Evolutionary conservation across 345 rosid genomes (phyloP).

Genomic region (Populus euphratica): DNA sequence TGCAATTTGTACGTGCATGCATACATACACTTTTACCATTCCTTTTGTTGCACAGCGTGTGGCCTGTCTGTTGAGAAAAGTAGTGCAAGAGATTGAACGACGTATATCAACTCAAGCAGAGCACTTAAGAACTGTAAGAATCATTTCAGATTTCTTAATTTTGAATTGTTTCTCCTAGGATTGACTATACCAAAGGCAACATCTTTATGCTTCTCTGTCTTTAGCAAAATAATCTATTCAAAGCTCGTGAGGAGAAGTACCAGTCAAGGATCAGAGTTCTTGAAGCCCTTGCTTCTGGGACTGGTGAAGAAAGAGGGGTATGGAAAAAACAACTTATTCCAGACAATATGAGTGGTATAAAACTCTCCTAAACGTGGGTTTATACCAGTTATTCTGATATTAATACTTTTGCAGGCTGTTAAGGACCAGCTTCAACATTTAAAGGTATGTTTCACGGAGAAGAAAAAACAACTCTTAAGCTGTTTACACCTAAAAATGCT

Average conservation of each 20-base stretch:
- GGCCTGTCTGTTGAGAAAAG: slow-evolving; percentile 74
- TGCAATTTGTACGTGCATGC: neutral
- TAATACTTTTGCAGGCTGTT: slow-evolving; percentile 36
- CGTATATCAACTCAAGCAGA: slow-evolving; percentile 98
- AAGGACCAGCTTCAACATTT: slow-evolving; percentile 47
- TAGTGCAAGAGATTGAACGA: slow-evolving; percentile 90
- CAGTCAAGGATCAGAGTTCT: slow-evolving; percentile 80
- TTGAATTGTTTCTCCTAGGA: neutral
- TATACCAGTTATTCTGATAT: neutral
- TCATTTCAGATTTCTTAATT: neutral
- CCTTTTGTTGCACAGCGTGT: slow-evolving; percentile 60
- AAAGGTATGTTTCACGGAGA: slow-evolving; percentile 39
- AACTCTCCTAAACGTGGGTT: neutral
- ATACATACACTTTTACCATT: neutral
- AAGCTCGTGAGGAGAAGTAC: slow-evolving; percentile 83
- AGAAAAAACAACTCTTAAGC: neutral
- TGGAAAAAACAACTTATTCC: slow-evolving; percentile 3
- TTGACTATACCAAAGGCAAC: slow-evolving; percentile 4
- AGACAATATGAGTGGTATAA: neutral
- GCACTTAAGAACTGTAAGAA: slow-evolving; percentile 74
- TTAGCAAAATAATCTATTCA: slow-evolving; percentile 90
- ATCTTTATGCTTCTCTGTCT: slow-evolving; percentile 17
- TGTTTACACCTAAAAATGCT: neutral
- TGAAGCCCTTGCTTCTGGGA: slow-evolving; percentile 82
- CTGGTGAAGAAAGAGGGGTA: slow-evolving; percentile 66